Evolutionary conservation across 139 green algal genomes (phyloP).

Genomic region (Coelastrella sp.): DNA sequence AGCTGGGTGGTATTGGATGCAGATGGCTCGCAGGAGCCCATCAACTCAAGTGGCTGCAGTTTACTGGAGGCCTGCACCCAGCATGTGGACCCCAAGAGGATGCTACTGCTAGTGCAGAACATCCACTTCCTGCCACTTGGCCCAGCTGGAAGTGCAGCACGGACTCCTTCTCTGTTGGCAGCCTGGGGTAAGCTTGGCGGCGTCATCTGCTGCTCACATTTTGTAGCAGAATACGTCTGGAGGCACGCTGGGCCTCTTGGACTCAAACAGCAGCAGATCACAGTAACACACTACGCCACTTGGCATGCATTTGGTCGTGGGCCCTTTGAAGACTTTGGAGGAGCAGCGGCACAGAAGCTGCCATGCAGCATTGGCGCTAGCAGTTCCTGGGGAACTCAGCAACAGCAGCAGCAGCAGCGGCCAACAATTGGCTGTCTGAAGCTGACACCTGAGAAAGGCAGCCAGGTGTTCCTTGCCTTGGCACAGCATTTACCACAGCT

Average conservation of each 20-base stretch:
- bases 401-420: background rate
- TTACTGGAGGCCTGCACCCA: slow-evolving; percentile 41
- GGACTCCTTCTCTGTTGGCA: slow-evolving; percentile 31
- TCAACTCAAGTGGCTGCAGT: background rate
- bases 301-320: slow-evolving; percentile 54
- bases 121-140: slow-evolving; percentile 69
- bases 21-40: slow-evolving; percentile 49
- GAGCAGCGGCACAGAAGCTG: background rate
- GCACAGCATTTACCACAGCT: slow-evolving; percentile 35
- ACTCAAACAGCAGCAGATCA: slow-evolving; percentile 8
- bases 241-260: background rate
- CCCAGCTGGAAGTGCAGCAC: slow-evolving; percentile 41
- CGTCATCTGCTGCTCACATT: slow-evolving; percentile 53
- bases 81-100: background rate
- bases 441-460: slow-evolving; percentile 62
- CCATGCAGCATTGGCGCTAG: background rate
- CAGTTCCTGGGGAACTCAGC: background rate
- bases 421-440: slow-evolving; percentile 46
- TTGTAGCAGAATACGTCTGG: slow-evolving; percentile 53
- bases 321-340: slow-evolving; percentile 53
- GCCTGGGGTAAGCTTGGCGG: slow-evolving; percentile 47
- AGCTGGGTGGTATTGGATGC: slow-evolving; percentile 58
- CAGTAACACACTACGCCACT: slow-evolving; percentile 45
- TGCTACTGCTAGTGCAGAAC: slow-evolving; percentile 64
- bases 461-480: slow-evolving; percentile 46